These are phyloP conservation scores for Cryptosporidium muris DNA, from an alignment of 169 alveolate species.

Conservation along the genomic window DNA sequence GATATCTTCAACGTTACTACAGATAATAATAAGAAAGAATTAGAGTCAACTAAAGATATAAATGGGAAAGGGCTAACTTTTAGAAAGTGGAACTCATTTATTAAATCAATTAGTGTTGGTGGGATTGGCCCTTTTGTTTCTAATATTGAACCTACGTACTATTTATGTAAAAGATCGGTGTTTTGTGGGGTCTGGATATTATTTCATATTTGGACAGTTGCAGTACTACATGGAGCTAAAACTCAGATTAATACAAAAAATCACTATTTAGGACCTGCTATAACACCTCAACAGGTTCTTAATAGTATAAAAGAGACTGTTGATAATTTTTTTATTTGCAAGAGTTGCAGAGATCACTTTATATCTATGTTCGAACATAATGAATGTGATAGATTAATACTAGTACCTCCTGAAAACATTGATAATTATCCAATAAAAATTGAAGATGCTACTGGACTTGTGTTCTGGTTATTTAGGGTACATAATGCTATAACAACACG, in stretches of 20 bases:
- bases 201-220: conserved; percentile 47
- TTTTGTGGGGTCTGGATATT: conserved; percentile 70
- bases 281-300: conserved; percentile 47
- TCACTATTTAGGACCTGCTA: conserved; percentile 46
- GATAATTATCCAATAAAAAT: conserved; percentile 33
- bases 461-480: conserved; percentile 51
- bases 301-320: conserved; percentile 56
- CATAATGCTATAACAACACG: conserved; percentile 54
- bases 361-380: conserved; percentile 42
- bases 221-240: conserved; percentile 49
- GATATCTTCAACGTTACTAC: background rate
- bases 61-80: background rate
- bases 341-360: conserved; percentile 60
- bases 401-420: conserved; percentile 18
- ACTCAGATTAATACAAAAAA: conserved; percentile 31
- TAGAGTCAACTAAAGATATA: too few species aligned
- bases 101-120: conserved; percentile 12
- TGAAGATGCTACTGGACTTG: conserved; percentile 57
- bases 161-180: conserved; percentile 33
- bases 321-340: conserved; percentile 38
- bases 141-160: conserved; percentile 13
- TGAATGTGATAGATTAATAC: conserved; percentile 55
- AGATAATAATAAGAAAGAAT: too few species aligned
- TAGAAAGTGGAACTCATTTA: conserved; percentile 32
- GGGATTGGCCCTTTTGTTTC: conserved; percentile 8